Evolutionary conservation across 192 early-diverging fungal species (phyloP).

Genomic region (Backusella luteola): DNA sequence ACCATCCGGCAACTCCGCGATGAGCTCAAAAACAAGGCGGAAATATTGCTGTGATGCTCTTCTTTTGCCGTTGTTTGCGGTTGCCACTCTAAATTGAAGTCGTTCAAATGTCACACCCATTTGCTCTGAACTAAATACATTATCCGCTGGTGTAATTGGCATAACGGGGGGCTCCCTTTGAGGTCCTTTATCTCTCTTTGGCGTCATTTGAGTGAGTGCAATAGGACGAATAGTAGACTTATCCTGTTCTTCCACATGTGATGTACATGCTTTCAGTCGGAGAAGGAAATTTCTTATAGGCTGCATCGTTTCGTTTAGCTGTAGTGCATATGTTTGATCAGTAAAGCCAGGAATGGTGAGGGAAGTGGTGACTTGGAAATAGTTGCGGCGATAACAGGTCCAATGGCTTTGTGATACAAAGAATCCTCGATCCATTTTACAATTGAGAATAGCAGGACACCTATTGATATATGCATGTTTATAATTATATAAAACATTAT

Average conservation of each 20-base stretch:
- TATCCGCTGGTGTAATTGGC: constrained; percentile 19
- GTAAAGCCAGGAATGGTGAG: constrained; percentile 40
- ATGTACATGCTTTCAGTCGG: constrained; percentile 45
- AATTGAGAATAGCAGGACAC: not conserved
- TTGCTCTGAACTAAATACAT: constrained; percentile 22
- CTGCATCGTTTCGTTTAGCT: constrained; percentile 45
- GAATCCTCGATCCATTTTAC: constrained; percentile 15
- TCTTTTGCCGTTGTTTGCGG: constrained; percentile 87
- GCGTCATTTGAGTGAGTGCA: constrained; percentile 82
- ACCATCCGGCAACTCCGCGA: constrained; percentile 61
- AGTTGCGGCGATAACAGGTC: constrained; percentile 93
- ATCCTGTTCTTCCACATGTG: constrained; percentile 55
- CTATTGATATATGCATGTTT: not conserved
- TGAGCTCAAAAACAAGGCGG: constrained; percentile 65
- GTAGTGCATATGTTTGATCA: constrained; percentile 30
- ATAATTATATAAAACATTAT: too few relatives aligned
- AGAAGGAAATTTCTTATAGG: constrained; percentile 59
- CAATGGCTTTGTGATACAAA: constrained; percentile 38
- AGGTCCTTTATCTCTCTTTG: constrained; percentile 93
- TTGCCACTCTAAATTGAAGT: constrained; percentile 90
- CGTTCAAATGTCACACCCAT: constrained; percentile 75
- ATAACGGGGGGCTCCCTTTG: constrained; percentile 42
- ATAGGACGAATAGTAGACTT: constrained; percentile 63
- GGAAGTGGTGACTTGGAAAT: constrained; percentile 78
- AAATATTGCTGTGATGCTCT: constrained; percentile 89